Percentiles rank a stretch among this genome's conserved stretches.
phyloP scores from a whole-genome alignment of 768 basidiomycete species.

The Cystofilobasidium macerans region DNA sequence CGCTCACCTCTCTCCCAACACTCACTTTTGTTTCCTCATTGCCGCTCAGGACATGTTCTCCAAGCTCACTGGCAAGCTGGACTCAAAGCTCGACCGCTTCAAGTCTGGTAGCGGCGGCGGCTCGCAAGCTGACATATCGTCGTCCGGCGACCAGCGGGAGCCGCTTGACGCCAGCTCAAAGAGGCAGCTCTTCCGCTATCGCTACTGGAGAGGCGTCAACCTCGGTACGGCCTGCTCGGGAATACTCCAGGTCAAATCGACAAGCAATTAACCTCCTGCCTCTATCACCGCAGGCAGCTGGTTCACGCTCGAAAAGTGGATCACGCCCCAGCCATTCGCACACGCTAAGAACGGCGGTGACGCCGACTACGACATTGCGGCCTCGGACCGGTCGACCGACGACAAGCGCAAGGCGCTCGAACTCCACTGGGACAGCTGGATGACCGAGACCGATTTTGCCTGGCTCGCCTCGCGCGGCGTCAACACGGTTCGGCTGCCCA shows the following conservation, averaged over 20 bases:
- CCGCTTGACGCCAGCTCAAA: slow-evolving; percentile 16
- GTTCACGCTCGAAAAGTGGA: slow-evolving; percentile 74
- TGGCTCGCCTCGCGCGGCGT: slow-evolving; percentile 51
- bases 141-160: slow-evolving; percentile 16
- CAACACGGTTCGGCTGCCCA: slow-evolving; percentile 55
- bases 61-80: slow-evolving; percentile 31
- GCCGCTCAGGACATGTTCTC: slow-evolving; percentile 10
- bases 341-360: slow-evolving; percentile 46
- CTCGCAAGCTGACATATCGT: slow-evolving; percentile 1
- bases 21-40: not conserved
- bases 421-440: slow-evolving; percentile 67
- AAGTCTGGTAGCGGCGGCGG: not conserved
- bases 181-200: slow-evolving; percentile 49
- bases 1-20: too few species aligned
- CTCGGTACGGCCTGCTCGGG: slow-evolving; percentile 46
- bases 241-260: slow-evolving; percentile 5
- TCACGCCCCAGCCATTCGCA: slow-evolving; percentile 51
- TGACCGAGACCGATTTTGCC: slow-evolving; percentile 67
- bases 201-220: slow-evolving; percentile 71
- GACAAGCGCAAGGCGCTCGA: slow-evolving; percentile 43
- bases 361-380: not conserved
- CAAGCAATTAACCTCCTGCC: not conserved
- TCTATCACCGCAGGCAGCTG: slow-evolving; percentile 48
- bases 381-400: not conserved
- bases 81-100: not conserved